phyloP scores from a whole-genome alignment of 441 rosid species.

The Erysimum cheiri region DNA sequence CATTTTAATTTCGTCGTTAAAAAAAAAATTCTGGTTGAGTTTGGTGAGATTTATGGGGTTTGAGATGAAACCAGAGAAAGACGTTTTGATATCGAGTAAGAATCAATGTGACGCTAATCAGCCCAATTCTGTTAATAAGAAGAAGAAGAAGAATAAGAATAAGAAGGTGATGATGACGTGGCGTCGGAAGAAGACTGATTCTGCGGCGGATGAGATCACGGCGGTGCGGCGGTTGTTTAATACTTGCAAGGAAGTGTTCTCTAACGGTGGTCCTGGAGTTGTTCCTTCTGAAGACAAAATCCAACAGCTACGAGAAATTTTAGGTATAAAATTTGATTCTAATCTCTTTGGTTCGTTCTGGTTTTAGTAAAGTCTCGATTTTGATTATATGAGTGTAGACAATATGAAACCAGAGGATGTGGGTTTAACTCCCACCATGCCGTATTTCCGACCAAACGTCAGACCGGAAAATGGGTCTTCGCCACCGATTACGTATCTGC shows the following conservation, averaged over 20 bases:
- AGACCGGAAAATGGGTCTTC: constrained; percentile 1
- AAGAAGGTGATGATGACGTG: constrained; percentile 32
- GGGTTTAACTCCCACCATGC: constrained; percentile 61
- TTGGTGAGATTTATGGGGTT: constrained; percentile 59
- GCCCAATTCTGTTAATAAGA: constrained; percentile 25
- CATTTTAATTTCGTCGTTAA: background rate
- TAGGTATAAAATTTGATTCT: constrained; percentile 55
- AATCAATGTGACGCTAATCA: constrained; percentile 33
- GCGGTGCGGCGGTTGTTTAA: constrained; percentile 65
- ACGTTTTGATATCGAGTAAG: constrained; percentile 37
- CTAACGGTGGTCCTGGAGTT: constrained; percentile 53
- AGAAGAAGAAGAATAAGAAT: constrained; percentile 5
- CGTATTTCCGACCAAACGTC: constrained; percentile 43
- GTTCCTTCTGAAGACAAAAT: constrained; percentile 67
- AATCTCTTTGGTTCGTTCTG: background rate
- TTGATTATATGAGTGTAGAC: constrained; percentile 49
- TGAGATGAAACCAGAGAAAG: constrained; percentile 57
- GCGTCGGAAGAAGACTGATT: constrained; percentile 48
- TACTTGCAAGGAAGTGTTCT: constrained; percentile 77
- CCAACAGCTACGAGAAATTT: constrained; percentile 58
- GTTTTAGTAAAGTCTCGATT: constrained; percentile 14
- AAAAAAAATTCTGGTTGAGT: constrained; percentile 16
- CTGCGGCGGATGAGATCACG: constrained; percentile 25
- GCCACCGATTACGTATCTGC: constrained; percentile 67
- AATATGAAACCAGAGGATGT: constrained; percentile 64